Conservation (phyloP, 345 rosid species). For the Firmiana major region DNA sequence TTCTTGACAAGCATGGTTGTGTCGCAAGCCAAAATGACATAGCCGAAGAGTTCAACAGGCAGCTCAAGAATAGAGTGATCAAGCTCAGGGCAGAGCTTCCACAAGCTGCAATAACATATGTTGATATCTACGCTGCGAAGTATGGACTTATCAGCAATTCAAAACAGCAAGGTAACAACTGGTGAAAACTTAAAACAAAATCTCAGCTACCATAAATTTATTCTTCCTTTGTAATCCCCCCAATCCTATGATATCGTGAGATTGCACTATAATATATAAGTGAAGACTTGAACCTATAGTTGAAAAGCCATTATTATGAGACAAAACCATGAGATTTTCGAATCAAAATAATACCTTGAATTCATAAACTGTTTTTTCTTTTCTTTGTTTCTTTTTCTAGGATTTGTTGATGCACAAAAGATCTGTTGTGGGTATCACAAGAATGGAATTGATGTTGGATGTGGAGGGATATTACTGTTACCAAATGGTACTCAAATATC, state of each 20-base stretch:
- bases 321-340: too few species aligned
- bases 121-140: constrained; percentile 77
- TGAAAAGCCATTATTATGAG: too few species aligned
- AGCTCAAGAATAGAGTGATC: constrained; percentile 61
- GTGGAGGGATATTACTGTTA: neutral
- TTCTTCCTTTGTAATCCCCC: neutral
- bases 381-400: neutral
- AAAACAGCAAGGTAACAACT: constrained; percentile 48
- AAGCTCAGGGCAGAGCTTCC: constrained; percentile 62
- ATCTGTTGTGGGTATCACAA: constrained; percentile 15
- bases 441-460: constrained; percentile 9
- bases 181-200: neutral
- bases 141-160: constrained; percentile 67
- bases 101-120: constrained; percentile 67
- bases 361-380: neutral
- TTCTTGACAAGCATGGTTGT: constrained; percentile 65
- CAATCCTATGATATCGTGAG: too few species aligned
- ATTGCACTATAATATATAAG: too few species aligned
- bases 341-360: too few species aligned
- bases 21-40: constrained; percentile 74
- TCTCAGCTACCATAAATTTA: neutral
- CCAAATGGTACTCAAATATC: constrained; percentile 9
- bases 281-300: too few species aligned
- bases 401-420: neutral
- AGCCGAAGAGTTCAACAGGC: constrained; percentile 71